Percentiles rank a stretch among this genome's conserved stretches.
phyloP scores from a whole-genome alignment of 352 stramenopile species.

The Phytophthora megakarya region DNA sequence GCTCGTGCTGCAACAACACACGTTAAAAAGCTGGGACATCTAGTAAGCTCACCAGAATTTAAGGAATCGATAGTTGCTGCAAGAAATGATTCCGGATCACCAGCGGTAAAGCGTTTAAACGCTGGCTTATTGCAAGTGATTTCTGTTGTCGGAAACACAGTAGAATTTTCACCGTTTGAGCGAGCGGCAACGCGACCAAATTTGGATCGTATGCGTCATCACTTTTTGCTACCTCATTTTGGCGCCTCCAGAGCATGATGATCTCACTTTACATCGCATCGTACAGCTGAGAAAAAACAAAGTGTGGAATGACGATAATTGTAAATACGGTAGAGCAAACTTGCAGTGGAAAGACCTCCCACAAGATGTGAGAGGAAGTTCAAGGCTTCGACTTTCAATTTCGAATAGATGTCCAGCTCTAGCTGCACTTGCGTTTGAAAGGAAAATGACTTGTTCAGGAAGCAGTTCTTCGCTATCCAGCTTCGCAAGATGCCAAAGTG shows the following conservation, averaged over 20 bases:
- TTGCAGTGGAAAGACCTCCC: background rate
- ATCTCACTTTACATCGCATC: background rate
- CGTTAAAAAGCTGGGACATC: background rate
- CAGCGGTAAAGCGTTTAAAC: background rate
- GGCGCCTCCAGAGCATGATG: background rate
- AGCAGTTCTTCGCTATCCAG: background rate
- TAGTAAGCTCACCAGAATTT: background rate
- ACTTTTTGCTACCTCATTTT: no score
- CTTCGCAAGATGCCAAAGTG: background rate
- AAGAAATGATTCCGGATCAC: background rate
- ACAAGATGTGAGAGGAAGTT: background rate
- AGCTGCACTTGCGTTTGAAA: background rate
- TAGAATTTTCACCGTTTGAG: conserved; percentile 4
- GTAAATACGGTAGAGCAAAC: background rate
- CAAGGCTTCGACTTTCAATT: background rate
- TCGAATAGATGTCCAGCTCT: background rate
- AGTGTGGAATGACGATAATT: background rate
- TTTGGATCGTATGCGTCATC: background rate
- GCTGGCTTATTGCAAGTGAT: background rate
- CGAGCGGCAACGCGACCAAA: background rate
- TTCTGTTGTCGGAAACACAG: background rate
- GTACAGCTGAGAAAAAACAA: background rate
- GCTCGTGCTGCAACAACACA: background rate
- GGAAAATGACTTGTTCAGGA: background rate
- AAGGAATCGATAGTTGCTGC: background rate